Evolutionary conservation across 2,329 filamentous ascomycete species (phyloP).

Genomic region (Hymenoscyphus scutula): DNA sequence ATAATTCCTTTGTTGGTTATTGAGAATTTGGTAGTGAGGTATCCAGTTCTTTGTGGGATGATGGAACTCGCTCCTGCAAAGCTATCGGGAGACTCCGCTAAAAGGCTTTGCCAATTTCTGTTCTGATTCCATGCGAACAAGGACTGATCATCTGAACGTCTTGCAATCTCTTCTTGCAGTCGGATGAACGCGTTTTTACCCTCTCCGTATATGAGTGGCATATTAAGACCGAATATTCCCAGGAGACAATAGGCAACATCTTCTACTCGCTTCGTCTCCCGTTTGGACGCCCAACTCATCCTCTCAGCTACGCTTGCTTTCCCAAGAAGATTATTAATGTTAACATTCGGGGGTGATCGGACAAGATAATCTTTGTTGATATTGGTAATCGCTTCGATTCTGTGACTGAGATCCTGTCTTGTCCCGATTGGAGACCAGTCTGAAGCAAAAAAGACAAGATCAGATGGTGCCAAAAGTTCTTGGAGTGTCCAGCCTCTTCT

Average conservation of each 20-base stretch:
- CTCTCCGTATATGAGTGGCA: slow-evolving; percentile 39
- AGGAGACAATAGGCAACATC: slow-evolving; percentile 38
- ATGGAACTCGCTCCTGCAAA: neutral
- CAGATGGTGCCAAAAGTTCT: slow-evolving; percentile 16
- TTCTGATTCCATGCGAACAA: slow-evolving; percentile 36
- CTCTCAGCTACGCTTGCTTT: slow-evolving; percentile 33
- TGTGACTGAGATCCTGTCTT: neutral
- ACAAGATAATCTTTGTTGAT: neutral
- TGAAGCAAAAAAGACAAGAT: slow-evolving; percentile 11
- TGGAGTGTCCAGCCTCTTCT: slow-evolving; percentile 16
- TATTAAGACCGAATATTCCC: slow-evolving; percentile 38
- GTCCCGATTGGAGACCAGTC: slow-evolving; percentile 9
- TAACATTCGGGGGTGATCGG: neutral
- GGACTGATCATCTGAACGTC: slow-evolving; percentile 35
- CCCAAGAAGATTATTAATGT: neutral
- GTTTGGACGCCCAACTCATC: slow-evolving; percentile 38
- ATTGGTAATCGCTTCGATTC: slow-evolving; percentile 1
- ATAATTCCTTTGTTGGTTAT: slow-evolving; percentile 6
- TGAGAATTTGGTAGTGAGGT: neutral
- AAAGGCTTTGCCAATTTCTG: slow-evolving; percentile 3
- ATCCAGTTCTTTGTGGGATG: neutral
- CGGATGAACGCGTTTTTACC: slow-evolving; percentile 36
- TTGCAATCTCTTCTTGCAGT: slow-evolving; percentile 30
- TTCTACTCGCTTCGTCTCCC: slow-evolving; percentile 30
- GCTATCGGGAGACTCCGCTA: slow-evolving; percentile 7